phyloP scores from a whole-genome alignment of 1,284 basidiomycete species.

The Porodaedalea pini region DNA sequence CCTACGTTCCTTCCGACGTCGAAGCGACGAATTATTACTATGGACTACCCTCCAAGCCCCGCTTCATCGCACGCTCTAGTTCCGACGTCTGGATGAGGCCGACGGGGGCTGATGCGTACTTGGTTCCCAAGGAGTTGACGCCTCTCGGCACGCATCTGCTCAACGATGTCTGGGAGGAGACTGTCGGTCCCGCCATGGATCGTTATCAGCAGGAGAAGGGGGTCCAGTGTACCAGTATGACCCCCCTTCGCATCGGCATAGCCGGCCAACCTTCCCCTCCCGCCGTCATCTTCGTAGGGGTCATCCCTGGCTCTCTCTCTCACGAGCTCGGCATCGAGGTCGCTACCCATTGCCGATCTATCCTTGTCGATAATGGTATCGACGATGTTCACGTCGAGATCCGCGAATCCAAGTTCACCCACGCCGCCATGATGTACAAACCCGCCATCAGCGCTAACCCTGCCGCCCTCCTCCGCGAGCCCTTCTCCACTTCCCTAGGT shows the following conservation, averaged over 20 bases:
- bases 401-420: conserved; percentile 1
- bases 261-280: conserved; percentile 8
- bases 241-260: conserved; percentile 14
- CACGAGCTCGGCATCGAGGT: conserved; percentile 26
- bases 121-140: conserved; percentile 24
- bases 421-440: background rate
- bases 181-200: conserved; percentile 23
- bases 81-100: conserved; percentile 26
- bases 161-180: conserved; percentile 27
- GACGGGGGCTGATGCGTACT: conserved; percentile 29
- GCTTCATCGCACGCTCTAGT: conserved; percentile 31
- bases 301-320: conserved; percentile 29
- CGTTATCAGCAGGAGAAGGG: conserved; percentile 11
- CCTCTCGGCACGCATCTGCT: conserved; percentile 26
- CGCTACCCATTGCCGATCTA: conserved; percentile 25
- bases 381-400: conserved; percentile 20
- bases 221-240: conserved; percentile 14
- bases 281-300: conserved; percentile 29
- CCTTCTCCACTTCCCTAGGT: conserved; percentile 28
- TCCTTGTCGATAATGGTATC: conserved; percentile 27
- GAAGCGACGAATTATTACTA: too few species aligned
- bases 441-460: background rate
- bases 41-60: conserved; percentile 29
- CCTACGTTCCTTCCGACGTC: too few species aligned
- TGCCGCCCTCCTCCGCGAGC: conserved; percentile 21